Evolutionary conservation across 257 asterid genomes (phyloP).

Genomic region (Echites panduratus): DNA sequence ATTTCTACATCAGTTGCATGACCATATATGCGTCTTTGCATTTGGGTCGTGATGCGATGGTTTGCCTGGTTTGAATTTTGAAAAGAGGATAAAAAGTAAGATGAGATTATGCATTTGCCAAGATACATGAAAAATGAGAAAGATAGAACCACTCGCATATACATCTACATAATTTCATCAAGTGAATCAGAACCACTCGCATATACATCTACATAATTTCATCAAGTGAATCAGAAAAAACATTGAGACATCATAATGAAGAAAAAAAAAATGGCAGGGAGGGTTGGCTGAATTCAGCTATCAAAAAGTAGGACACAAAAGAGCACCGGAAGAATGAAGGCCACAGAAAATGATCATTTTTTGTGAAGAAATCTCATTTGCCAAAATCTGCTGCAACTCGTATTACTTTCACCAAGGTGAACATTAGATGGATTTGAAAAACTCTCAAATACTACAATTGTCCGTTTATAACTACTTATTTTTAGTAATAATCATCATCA

Average conservation of each 20-base stretch:
- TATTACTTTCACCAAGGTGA: neutral
- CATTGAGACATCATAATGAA: neutral
- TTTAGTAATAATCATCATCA: neutral
- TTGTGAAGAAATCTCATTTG: neutral
- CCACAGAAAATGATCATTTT: neutral
- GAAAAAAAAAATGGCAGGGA: neutral
- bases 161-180: conserved; percentile 1
- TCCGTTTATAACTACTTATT: neutral
- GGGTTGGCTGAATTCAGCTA: neutral
- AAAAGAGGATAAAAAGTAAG: conserved; percentile 8
- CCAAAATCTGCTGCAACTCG: neutral
- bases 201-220: neutral
- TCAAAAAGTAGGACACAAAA: neutral
- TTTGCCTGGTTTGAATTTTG: conserved; percentile 49
- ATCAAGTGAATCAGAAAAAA: neutral
- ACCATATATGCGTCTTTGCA: conserved; percentile 87
- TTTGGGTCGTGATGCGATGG: conserved; percentile 81
- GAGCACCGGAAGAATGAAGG: neutral
- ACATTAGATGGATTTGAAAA: neutral
- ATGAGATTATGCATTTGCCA: conserved; percentile 4
- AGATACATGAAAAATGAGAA: conserved; percentile 3
- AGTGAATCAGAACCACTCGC: neutral
- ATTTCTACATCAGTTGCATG: conserved; percentile 95
- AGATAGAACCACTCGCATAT: neutral
- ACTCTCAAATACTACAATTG: neutral